phyloP scores from a whole-genome alignment of 768 basidiomycete genomes.

The Leccinellum rugosiceps region DNA sequence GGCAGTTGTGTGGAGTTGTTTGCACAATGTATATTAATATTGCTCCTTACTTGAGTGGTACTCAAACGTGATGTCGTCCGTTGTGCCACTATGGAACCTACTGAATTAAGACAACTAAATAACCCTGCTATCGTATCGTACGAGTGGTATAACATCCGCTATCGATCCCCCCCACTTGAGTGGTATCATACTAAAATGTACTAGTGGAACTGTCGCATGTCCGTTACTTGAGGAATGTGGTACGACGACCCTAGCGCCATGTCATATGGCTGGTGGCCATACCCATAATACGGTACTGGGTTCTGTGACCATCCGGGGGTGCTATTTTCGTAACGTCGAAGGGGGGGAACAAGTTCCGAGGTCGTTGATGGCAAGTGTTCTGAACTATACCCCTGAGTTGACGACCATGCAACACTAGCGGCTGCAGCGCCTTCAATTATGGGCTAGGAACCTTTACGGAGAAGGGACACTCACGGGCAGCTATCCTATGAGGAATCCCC shows the following conservation, averaged over 20 bases:
- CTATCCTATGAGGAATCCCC: background rate
- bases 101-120: background rate
- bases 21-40: too few species aligned
- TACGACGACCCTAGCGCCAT: background rate
- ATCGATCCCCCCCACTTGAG: background rate
- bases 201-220: slow-evolving; percentile 7
- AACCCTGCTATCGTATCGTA: background rate
- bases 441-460: background rate
- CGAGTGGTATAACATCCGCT: background rate
- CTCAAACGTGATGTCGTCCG: too few species aligned
- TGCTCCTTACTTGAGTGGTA: too few species aligned
- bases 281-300: background rate
- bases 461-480: slow-evolving; percentile 11
- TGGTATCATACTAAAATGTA: background rate
- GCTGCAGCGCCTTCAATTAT: slow-evolving; percentile 10
- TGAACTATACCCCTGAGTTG: slow-evolving; percentile 1
- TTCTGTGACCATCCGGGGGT: slow-evolving; percentile 7
- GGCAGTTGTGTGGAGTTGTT: background rate
- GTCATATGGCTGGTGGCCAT: slow-evolving; percentile 7
- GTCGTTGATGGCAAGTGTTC: slow-evolving; percentile 5
- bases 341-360: background rate
- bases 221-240: background rate
- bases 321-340: slow-evolving; percentile 1
- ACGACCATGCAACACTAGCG: slow-evolving; percentile 3
- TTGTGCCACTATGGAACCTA: background rate